Evolutionary conservation across 73 alveolate species (phyloP).

Genomic region (Paramecium tetraurelia): DNA sequence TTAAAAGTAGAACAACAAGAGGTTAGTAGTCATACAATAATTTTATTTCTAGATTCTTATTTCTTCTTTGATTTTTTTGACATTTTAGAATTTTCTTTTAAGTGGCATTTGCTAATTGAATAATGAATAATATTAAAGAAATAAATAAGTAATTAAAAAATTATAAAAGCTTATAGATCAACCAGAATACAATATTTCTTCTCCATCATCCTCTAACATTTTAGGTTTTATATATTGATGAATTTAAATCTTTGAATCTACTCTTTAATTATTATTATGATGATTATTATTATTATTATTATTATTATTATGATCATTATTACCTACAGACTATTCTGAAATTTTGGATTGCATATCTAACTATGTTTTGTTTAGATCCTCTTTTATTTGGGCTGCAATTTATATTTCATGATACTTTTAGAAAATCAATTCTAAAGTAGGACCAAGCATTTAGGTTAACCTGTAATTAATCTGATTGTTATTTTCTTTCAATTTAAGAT

Average conservation of each 20-base stretch:
- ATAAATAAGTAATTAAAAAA: not conserved
- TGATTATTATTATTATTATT: not conserved
- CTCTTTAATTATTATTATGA: not conserved
- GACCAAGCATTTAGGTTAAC: not conserved
- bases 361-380: not conserved
- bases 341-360: not conserved
- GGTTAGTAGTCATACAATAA: conserved; percentile 52
- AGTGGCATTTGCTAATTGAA: not conserved
- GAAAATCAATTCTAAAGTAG: not conserved
- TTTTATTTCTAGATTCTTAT: conserved; percentile 55
- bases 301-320: not conserved
- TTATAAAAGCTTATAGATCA: not conserved
- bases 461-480: not conserved
- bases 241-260: not conserved
- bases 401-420: not conserved
- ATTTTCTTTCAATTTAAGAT: not conserved
- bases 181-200: not conserved
- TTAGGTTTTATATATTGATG: not conserved
- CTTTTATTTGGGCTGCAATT: not conserved
- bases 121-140: not conserved
- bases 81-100: not conserved
- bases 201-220: not conserved
- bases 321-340: not conserved
- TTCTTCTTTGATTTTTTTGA: conserved; percentile 28
- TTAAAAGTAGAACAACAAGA: conserved; percentile 37